Conservation (phyloP, 805 yeast genomes). For the Dipodascus albidus region DNA sequence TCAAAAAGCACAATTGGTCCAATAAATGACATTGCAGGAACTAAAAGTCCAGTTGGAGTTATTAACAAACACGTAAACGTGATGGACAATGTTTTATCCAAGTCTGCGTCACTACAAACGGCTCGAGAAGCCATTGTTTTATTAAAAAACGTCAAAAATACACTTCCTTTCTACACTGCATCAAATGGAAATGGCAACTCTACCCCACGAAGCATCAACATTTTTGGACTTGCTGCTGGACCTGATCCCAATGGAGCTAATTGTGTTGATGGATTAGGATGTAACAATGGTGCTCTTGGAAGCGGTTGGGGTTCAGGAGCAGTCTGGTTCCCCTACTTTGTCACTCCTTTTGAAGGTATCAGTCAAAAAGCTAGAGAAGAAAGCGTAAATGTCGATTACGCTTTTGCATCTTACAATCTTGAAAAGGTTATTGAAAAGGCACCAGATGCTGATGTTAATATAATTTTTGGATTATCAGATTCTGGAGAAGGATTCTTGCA, state of each 20-base stretch:
- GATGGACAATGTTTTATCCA: conserved; percentile 19
- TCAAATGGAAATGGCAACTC: conserved; percentile 25
- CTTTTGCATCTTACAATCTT: conserved; percentile 21
- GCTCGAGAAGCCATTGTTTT: conserved; percentile 49
- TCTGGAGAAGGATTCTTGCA: conserved; percentile 51
- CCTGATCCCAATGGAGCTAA: conserved; percentile 40
- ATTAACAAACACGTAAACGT: conserved; percentile 41
- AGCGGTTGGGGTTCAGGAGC: conserved; percentile 61
- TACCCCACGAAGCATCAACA: conserved; percentile 19
- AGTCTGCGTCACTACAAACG: conserved; percentile 37
- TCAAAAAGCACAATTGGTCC: conserved; percentile 45
- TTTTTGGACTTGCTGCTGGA: conserved; percentile 46
- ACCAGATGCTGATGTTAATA: conserved; percentile 30
- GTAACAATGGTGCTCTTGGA: conserved; percentile 42
- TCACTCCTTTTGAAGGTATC: conserved; percentile 50
- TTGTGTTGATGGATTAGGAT: conserved; percentile 38
- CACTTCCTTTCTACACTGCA: conserved; percentile 40
- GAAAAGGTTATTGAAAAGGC: background rate
- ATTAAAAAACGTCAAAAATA: conserved; percentile 39
- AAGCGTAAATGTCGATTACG: conserved; percentile 25
- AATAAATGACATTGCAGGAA: conserved; percentile 37
- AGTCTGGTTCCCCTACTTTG: conserved; percentile 41
- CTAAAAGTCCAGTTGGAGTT: conserved; percentile 41
- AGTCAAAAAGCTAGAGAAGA: conserved; percentile 14
- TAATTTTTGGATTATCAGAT: conserved; percentile 42